Percentiles rank a stretch among this genome's conserved stretches.
These are phyloP conservation scores for Naegleria lovaniensis DNA, from an alignment of 208 protist genomes.

Conservation along the genomic window DNA sequence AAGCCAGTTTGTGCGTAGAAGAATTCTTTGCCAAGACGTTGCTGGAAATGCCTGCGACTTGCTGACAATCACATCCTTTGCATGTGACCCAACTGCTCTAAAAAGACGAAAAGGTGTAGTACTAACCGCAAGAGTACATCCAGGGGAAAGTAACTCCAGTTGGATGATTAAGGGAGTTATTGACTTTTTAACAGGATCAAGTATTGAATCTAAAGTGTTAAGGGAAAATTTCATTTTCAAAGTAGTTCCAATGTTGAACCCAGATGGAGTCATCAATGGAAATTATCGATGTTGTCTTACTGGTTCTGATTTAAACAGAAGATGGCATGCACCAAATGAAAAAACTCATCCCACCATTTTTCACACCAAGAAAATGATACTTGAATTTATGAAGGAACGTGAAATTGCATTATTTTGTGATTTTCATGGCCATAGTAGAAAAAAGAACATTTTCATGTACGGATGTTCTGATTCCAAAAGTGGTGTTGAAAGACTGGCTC, in stretches of 20 bases:
- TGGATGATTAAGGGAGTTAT: slow-evolving; percentile 92
- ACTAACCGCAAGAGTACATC: slow-evolving; percentile 88
- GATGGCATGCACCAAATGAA: slow-evolving; percentile 67
- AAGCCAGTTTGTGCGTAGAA: not conserved
- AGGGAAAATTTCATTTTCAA: slow-evolving; percentile 77
- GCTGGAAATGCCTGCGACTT: slow-evolving; percentile 12
- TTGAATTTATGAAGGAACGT: slow-evolving; percentile 50
- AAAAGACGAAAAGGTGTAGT: slow-evolving; percentile 51
- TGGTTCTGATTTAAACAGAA: slow-evolving; percentile 88
- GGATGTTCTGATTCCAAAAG: slow-evolving; percentile 60
- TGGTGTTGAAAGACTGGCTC: not conserved
- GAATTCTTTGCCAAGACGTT: slow-evolving; percentile 24
- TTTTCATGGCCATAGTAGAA: slow-evolving; percentile 87
- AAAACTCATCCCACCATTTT: slow-evolving; percentile 70
- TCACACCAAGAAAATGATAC: slow-evolving; percentile 31
- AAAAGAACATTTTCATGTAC: slow-evolving; percentile 88
- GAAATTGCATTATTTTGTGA: slow-evolving; percentile 75
- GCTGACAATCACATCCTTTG: slow-evolving; percentile 31
- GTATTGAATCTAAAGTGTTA: slow-evolving; percentile 40
- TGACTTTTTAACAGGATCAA: slow-evolving; percentile 57
- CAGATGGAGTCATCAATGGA: slow-evolving; percentile 92
- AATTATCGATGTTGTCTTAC: slow-evolving; percentile 90
- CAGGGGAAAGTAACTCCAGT: slow-evolving; percentile 88
- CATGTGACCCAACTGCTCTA: not conserved
- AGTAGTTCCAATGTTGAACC: slow-evolving; percentile 94